phyloP scores from a whole-genome alignment of 495 filamentous ascomycete genomes.

The Emericellopsis terricola region DNA sequence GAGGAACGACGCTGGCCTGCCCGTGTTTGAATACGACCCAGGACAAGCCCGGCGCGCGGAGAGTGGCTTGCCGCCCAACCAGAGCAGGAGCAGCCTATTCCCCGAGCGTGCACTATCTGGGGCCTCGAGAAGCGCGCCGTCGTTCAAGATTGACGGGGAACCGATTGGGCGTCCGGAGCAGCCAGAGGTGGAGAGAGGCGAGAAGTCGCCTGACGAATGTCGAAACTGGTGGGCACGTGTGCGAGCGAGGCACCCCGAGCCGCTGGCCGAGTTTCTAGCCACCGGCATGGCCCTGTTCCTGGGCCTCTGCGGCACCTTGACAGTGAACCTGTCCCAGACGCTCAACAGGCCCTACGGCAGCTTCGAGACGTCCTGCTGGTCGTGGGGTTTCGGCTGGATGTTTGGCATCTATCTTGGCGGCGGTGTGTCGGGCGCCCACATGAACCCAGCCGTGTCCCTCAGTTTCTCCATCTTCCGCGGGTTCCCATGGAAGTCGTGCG shows the following conservation, averaged over 20 bases:
- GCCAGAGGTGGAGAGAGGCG: conserved; percentile 9
- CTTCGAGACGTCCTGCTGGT: conserved; percentile 18
- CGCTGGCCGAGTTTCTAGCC: conserved; percentile 31
- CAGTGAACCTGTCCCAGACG: conserved; percentile 22
- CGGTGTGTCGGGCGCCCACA: conserved; percentile 36
- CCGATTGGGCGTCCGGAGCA: conserved; percentile 6
- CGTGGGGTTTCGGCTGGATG: conserved; percentile 39
- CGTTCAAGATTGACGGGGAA: conserved; percentile 8
- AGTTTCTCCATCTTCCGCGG: conserved; percentile 33
- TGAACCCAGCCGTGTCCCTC: conserved; percentile 32
- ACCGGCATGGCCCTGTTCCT: conserved; percentile 16
- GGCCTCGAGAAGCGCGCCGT: neutral
- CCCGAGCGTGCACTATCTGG: conserved; percentile 2
- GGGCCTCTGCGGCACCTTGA: conserved; percentile 29
- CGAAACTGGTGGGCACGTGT: conserved; percentile 35
- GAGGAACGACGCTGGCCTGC: conserved; percentile 7
- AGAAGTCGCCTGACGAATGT: conserved; percentile 28
- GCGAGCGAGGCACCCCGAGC: conserved; percentile 29
- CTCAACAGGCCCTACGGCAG: conserved; percentile 20
- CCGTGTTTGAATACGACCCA: conserved; percentile 10
- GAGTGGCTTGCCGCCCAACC: conserved; percentile 5
- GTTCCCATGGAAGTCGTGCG: conserved; percentile 26
- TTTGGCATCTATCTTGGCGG: conserved; percentile 37
- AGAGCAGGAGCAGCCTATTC: conserved; percentile 1
- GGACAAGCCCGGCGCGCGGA: conserved; percentile 6